A percentile compares a stretch with the other conserved stretches of the same genome.
These are phyloP conservation scores for Lupinus albus DNA, from an alignment of 306 rosid species.

Conservation along the genomic window DNA sequence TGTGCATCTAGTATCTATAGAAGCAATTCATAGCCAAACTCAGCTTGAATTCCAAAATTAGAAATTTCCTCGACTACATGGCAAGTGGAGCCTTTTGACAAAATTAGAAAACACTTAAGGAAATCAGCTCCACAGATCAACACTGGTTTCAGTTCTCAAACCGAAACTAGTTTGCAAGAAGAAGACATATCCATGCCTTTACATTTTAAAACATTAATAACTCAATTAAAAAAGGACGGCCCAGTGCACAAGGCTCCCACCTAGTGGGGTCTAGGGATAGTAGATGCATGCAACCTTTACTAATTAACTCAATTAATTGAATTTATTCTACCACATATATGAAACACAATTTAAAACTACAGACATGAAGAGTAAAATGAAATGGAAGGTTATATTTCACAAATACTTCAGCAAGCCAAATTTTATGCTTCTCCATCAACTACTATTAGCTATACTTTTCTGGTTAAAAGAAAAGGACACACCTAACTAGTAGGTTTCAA, in stretches of 20 bases:
- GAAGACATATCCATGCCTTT: conserved; percentile 6
- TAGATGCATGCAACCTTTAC: too few relatives aligned
- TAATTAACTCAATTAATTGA: conserved; percentile 15
- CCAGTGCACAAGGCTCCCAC: too few relatives aligned
- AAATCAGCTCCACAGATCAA: conserved; percentile 3
- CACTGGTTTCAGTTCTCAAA: not conserved
- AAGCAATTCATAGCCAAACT: conserved; percentile 18
- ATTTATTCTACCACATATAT: not conserved
- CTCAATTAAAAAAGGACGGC: too few relatives aligned
- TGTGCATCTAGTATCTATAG: not conserved
- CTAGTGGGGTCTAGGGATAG: too few relatives aligned
- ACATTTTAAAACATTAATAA: conserved; percentile 25
- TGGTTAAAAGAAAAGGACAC: conserved; percentile 9
- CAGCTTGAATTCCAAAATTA: conserved; percentile 21
- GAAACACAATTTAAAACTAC: conserved; percentile 11
- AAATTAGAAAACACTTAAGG: not conserved
- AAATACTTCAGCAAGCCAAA: conserved; percentile 19
- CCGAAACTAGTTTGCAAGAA: not conserved
- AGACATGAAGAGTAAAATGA: conserved; percentile 11
- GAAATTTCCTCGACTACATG: conserved; percentile 5
- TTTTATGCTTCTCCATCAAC: conserved; percentile 29
- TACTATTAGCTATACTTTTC: conserved; percentile 1
- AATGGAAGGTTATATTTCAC: not conserved
- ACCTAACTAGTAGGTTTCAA: conserved; percentile 6
- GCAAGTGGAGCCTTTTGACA: conserved; percentile 5